phyloP scores from a whole-genome alignment of 345 rosid species.

The Salix exigua region DNA sequence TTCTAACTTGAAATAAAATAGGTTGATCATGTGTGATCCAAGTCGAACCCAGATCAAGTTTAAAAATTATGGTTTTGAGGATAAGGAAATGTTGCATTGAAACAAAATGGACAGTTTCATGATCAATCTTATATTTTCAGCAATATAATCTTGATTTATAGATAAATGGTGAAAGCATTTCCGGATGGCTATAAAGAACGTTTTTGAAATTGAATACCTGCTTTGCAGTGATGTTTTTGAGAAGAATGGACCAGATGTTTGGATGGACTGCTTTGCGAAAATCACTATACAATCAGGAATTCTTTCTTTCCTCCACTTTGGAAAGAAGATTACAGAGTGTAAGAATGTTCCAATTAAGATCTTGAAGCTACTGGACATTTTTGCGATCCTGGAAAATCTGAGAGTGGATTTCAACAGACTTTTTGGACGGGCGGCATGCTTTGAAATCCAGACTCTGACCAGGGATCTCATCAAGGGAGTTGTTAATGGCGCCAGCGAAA shows the following conservation, averaged over 20 bases:
- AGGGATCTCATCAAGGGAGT: slow-evolving; percentile 56
- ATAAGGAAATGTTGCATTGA: too few species aligned
- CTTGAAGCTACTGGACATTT: slow-evolving; percentile 58
- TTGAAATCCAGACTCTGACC: slow-evolving; percentile 50
- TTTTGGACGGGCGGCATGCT: slow-evolving; percentile 50
- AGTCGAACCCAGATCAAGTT: too few species aligned
- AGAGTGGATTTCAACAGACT: slow-evolving; percentile 60
- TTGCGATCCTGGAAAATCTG: slow-evolving; percentile 49
- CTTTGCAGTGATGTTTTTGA: slow-evolving; percentile 49
- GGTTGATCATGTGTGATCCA: too few species aligned
- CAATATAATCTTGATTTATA: slow-evolving; percentile 6
- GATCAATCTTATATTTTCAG: too few species aligned
- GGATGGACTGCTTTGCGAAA: slow-evolving; percentile 43
- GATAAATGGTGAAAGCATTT: slow-evolving; percentile 56
- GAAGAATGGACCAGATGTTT: slow-evolving; percentile 27
- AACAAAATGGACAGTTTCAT: too few species aligned
- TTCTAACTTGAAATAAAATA: too few species aligned
- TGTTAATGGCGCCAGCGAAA: slow-evolving; percentile 51
- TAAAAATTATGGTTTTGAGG: too few species aligned
- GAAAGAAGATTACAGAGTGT: slow-evolving; percentile 48
- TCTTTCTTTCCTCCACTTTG: slow-evolving; percentile 47
- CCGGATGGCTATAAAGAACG: slow-evolving; percentile 44
- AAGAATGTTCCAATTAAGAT: slow-evolving; percentile 64
- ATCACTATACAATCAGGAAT: slow-evolving; percentile 54
- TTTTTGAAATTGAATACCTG: slow-evolving; percentile 43